Conservation (phyloP, 495 filamentous ascomycete species). For the Cladorrhinum samala region DNA sequence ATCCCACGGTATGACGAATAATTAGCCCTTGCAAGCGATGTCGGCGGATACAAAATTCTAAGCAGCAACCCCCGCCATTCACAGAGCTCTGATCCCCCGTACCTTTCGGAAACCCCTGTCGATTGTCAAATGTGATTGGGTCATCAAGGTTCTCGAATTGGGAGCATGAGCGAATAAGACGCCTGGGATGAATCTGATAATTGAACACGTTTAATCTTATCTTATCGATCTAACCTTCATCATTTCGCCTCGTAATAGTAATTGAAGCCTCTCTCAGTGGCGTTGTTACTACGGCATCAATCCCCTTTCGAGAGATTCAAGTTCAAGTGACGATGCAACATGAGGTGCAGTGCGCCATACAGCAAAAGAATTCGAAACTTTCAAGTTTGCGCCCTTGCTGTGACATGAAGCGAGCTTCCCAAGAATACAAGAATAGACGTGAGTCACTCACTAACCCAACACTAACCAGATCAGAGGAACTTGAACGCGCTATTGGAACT, state of each 20-base stretch:
- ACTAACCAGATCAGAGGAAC: too few relatives aligned
- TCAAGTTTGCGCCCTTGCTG: not conserved
- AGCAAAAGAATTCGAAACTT: too few relatives aligned
- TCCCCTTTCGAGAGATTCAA: too few relatives aligned
- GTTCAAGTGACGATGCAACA: too few relatives aligned
- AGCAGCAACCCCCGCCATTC: not conserved
- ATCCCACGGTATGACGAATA: not conserved
- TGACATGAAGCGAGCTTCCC: not conserved
- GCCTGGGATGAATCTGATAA: not conserved
- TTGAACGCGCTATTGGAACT: not conserved
- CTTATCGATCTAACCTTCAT: not conserved
- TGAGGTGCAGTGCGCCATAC: too few relatives aligned
- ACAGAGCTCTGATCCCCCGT: not conserved
- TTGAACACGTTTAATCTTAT: not conserved
- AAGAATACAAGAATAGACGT: not conserved
- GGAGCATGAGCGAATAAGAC: not conserved
- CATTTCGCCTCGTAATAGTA: too few relatives aligned
- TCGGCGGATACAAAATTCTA: constrained; percentile 1
- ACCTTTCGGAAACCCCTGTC: not conserved
- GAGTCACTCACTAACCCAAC: not conserved
- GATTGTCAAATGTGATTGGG: not conserved
- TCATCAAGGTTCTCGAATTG: constrained; percentile 11
- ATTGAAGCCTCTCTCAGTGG: too few relatives aligned
- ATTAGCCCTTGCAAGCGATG: constrained; percentile 9
- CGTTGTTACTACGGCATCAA: too few relatives aligned